phyloP scores from a whole-genome alignment of 116 monocot genomes.

The Trichopus zeylanicus region DNA sequence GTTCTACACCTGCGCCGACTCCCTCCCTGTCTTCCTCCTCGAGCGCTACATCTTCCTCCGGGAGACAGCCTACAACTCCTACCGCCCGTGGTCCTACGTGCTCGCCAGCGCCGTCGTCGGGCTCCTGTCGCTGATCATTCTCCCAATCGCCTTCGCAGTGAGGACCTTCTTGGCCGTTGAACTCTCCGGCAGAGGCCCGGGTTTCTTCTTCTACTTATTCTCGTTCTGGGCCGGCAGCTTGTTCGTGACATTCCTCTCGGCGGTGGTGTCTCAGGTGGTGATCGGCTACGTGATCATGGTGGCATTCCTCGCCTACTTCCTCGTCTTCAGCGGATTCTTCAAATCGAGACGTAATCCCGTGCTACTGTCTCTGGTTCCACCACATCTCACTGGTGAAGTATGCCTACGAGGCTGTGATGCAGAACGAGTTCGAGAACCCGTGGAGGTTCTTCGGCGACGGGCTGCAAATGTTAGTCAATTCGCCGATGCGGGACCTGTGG shows the following conservation, averaged over 20 bases:
- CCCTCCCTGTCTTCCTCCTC: slow-evolving; percentile 83
- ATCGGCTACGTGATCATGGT: slow-evolving; percentile 50
- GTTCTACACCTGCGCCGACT: slow-evolving; percentile 90
- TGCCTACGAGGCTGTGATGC: slow-evolving; percentile 52
- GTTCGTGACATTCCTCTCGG: slow-evolving; percentile 75
- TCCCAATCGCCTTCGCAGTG: slow-evolving; percentile 44
- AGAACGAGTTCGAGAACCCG: slow-evolving; percentile 46
- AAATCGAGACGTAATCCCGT: slow-evolving; percentile 44
- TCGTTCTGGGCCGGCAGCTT: slow-evolving; percentile 68
- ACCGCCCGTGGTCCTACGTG: slow-evolving; percentile 67
- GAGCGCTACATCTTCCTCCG: slow-evolving; percentile 71
- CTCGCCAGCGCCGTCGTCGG: slow-evolving; percentile 49
- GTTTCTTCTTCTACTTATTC: slow-evolving; percentile 49
- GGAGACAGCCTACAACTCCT: slow-evolving; percentile 81
- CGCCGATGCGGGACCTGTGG: slow-evolving; percentile 28
- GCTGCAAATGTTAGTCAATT: slow-evolving; percentile 47
- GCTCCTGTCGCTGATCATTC: slow-evolving; percentile 47
- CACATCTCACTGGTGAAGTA: slow-evolving; percentile 71
- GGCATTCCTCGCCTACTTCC: slow-evolving; percentile 56
- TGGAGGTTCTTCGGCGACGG: slow-evolving; percentile 43
- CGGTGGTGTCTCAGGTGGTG: slow-evolving; percentile 44
- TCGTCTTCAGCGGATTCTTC: slow-evolving; percentile 71
- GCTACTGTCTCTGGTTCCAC: slow-evolving; percentile 84
- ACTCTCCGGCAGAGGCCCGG: slow-evolving; percentile 40
- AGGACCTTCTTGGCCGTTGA: slow-evolving; percentile 71